These are phyloP conservation scores for Grosmannia clavigera DNA, from an alignment of 2,329 filamentous ascomycete species.

Conservation along the genomic window DNA sequence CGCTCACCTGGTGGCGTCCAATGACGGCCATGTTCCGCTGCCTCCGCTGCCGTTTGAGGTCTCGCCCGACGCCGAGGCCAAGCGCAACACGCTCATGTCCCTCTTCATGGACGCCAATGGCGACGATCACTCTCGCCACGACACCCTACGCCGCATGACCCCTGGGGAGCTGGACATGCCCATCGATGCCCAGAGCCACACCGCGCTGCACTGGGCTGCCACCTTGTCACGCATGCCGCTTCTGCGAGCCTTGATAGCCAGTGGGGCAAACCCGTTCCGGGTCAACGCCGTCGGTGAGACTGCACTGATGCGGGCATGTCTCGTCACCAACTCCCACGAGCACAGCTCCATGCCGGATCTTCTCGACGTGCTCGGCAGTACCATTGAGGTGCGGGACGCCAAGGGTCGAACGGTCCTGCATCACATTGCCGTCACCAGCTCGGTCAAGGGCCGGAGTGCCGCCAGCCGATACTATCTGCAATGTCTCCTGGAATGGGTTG, in stretches of 20 bases:
- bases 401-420: constrained; percentile 87
- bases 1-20: constrained; percentile 22
- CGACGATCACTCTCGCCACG: constrained; percentile 58
- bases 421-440: constrained; percentile 91
- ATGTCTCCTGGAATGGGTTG: constrained; percentile 85
- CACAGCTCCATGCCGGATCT: constrained; percentile 82
- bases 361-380: constrained; percentile 75
- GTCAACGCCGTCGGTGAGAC: constrained; percentile 87
- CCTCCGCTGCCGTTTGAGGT: constrained; percentile 51
- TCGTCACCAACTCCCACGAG: constrained; percentile 90
- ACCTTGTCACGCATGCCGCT: constrained; percentile 79
- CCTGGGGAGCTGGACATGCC: constrained; percentile 81
- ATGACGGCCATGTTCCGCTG: constrained; percentile 46
- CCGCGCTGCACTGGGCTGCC: constrained; percentile 90
- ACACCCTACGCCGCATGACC: constrained; percentile 63
- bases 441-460: constrained; percentile 82
- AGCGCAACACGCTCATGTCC: constrained; percentile 69
- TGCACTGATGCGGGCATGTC: constrained; percentile 80
- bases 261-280: constrained; percentile 76
- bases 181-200: constrained; percentile 79
- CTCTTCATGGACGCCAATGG: constrained; percentile 66
- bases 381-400: constrained; percentile 81
- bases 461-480: constrained; percentile 95
- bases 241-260: constrained; percentile 66
- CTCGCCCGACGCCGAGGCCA: constrained; percentile 59